These are phyloP conservation scores for Lactifluus subvellereus DNA, from an alignment of 768 basidiomycete species.

Conservation along the genomic window DNA sequence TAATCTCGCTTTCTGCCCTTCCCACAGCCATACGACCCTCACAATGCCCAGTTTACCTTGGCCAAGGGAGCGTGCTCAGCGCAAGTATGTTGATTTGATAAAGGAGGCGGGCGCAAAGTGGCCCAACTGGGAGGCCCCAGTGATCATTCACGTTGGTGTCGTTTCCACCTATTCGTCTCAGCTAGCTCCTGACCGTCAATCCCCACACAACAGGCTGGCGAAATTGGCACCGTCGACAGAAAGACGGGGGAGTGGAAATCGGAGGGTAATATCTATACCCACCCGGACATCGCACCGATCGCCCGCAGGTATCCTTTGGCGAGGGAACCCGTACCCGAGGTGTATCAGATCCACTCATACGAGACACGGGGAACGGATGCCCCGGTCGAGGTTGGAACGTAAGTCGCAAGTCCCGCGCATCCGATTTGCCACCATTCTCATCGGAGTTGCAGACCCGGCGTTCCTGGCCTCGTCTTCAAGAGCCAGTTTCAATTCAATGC, in stretches of 20 bases:
- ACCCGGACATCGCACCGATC: background rate
- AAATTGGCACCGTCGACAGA: constrained; percentile 5
- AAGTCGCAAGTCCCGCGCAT: background rate
- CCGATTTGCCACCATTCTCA: background rate
- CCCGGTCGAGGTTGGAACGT: background rate
- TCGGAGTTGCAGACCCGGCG: background rate
- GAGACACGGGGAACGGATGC: background rate
- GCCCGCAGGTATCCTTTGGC: background rate
- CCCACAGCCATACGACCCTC: background rate
- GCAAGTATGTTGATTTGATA: constrained; percentile 17
- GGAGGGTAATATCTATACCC: constrained; percentile 16
- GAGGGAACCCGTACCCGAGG: background rate
- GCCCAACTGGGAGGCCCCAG: constrained; percentile 13
- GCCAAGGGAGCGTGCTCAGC: constrained; percentile 1
- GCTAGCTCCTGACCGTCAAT: background rate
- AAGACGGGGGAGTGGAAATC: constrained; percentile 3
- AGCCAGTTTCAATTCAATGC: constrained; percentile 5
- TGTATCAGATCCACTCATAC: constrained; percentile 11
- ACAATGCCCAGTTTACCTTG: constrained; percentile 7
- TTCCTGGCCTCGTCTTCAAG: background rate
- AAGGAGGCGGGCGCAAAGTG: background rate
- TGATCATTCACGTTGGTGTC: background rate
- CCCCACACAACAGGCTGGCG: constrained; percentile 4
- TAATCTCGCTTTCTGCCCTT: background rate
- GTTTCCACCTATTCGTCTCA: background rate